Conservation (phyloP, 129 eudicot species). For the Flaveria ramosissima region DNA sequence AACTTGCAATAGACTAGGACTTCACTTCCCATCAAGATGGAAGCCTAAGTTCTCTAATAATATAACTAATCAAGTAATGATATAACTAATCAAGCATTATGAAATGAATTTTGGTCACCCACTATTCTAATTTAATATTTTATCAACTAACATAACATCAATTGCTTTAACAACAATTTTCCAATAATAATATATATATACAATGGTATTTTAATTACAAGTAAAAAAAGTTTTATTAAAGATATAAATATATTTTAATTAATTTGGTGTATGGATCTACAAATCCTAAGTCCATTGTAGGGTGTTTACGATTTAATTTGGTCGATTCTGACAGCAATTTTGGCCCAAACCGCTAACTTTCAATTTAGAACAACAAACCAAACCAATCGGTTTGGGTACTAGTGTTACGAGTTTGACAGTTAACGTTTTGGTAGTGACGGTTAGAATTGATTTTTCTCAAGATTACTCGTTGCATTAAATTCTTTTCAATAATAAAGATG, state of each 20-base stretch:
- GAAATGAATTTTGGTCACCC: conserved; percentile 29
- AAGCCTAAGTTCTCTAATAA: conserved; percentile 17
- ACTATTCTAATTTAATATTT: conserved; percentile 12
- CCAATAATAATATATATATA: neutral
- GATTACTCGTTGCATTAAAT: no score
- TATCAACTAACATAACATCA: conserved; percentile 22
- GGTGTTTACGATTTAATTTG: no score
- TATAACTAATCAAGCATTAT: conserved; percentile 31
- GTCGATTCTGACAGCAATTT: no score
- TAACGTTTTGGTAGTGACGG: no score
- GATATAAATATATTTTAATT: neutral
- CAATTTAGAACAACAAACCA: no score
- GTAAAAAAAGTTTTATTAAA: neutral
- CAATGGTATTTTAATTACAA: neutral
- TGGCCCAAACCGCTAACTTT: no score
- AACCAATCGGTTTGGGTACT: no score
- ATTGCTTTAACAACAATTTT: conserved; percentile 16
- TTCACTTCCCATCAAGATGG: conserved; percentile 39
- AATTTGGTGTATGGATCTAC: no score
- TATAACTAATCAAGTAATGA: conserved; percentile 23
- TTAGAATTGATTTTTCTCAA: no score
- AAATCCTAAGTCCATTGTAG: no score
- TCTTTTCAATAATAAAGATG: no score
- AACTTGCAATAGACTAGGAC: conserved; percentile 34
- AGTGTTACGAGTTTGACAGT: no score